Percentiles rank a stretch among this genome's conserved stretches.
These are phyloP conservation scores for Coemansia sp. DNA, from an alignment of 371 early-diverging fungal species.

Conservation along the genomic window DNA sequence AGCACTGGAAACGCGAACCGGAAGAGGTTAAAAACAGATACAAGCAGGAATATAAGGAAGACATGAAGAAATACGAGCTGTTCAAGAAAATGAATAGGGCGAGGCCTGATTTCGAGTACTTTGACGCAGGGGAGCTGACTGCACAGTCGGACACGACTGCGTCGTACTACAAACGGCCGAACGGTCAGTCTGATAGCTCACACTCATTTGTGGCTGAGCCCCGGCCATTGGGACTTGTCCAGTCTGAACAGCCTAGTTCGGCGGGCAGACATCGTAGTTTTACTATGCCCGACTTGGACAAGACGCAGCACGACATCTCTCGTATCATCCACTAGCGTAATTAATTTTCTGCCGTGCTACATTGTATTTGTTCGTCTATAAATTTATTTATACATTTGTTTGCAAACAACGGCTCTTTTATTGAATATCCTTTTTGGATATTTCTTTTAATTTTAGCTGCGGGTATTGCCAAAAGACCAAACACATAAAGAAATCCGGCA, in stretches of 20 bases:
- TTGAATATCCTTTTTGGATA: not conserved
- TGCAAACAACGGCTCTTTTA: not conserved
- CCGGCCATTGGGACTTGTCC: not conserved
- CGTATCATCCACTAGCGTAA: slow-evolving; percentile 9
- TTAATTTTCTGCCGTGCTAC: not conserved
- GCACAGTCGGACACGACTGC: not conserved
- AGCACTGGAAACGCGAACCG: slow-evolving; percentile 63
- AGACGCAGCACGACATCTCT: slow-evolving; percentile 6
- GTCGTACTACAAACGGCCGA: not conserved
- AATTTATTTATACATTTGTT: not conserved
- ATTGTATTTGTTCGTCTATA: slow-evolving; percentile 1
- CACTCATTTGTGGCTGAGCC: not conserved
- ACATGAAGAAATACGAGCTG: slow-evolving; percentile 59
- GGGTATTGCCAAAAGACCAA: not conserved
- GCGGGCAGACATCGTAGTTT: slow-evolving; percentile 9
- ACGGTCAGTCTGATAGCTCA: not conserved
- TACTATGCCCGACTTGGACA: slow-evolving; percentile 8
- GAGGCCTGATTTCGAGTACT: slow-evolving; percentile 10
- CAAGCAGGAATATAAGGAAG: slow-evolving; percentile 54
- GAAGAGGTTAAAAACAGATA: slow-evolving; percentile 59
- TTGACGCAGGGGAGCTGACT: slow-evolving; percentile 1
- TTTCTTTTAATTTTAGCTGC: not conserved
- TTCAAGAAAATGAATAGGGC: slow-evolving; percentile 53
- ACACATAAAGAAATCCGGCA: not conserved
- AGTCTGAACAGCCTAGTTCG: not conserved